These are phyloP conservation scores for Eragrostis curvula DNA, from an alignment of 176 grass and related monocot species.

Conservation along the genomic window DNA sequence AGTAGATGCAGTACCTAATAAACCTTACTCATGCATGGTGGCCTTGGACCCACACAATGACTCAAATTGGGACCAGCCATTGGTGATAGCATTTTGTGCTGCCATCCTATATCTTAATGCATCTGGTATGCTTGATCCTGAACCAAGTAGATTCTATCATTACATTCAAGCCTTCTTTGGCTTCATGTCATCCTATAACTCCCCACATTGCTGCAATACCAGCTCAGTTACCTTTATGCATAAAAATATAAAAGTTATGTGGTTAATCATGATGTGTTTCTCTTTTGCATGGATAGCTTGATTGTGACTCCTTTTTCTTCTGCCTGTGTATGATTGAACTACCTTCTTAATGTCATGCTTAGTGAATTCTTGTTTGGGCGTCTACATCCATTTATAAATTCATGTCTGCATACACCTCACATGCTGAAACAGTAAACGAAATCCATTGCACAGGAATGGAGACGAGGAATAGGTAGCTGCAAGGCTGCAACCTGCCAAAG, in stretches of 20 bases:
- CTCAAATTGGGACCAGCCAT: constrained; percentile 25
- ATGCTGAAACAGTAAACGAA: constrained; percentile 57
- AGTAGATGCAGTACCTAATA: constrained; percentile 42
- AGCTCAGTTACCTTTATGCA: background rate
- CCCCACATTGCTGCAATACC: background rate
- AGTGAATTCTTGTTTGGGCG: constrained; percentile 39
- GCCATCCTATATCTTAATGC: constrained; percentile 22
- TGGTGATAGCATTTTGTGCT: constrained; percentile 41
- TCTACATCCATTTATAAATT: constrained; percentile 43
- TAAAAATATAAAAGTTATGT: constrained; percentile 1
- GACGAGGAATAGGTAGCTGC: constrained; percentile 33
- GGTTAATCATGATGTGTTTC: constrained; percentile 33
- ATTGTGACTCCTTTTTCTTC: constrained; percentile 38
- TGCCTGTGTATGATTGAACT: constrained; percentile 32
- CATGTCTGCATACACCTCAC: constrained; percentile 38
- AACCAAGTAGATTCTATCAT: constrained; percentile 20
- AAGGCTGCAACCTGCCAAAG: constrained; percentile 39
- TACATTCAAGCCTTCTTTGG: constrained; percentile 18
- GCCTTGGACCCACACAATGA: constrained; percentile 27
- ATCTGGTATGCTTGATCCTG: constrained; percentile 40
- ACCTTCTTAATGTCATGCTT: constrained; percentile 15
- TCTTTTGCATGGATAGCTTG: constrained; percentile 41
- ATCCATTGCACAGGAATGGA: constrained; percentile 44
- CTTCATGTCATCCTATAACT: constrained; percentile 14
- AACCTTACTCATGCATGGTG: constrained; percentile 37